Evolutionary conservation across 352 stramenopile species (phyloP).

Genomic region (Globisporangium recalcitrans): DNA sequence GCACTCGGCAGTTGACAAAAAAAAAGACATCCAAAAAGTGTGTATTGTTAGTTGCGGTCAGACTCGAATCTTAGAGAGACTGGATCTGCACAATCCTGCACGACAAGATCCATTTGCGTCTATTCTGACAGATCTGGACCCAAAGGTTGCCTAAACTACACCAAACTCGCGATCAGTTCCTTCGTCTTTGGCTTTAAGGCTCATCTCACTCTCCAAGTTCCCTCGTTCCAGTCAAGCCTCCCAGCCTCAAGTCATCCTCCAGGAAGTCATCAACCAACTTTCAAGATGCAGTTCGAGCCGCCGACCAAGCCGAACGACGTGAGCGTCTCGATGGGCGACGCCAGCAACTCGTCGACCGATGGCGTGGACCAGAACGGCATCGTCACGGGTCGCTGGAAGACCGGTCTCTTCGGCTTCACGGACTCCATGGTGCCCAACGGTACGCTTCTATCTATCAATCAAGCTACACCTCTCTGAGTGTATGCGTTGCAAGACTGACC

Average conservation of each 20-base stretch:
- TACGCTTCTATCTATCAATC: constrained; percentile 16
- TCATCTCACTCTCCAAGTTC: constrained; percentile 29
- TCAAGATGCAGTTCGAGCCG: constrained; percentile 51
- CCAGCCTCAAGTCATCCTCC: constrained; percentile 7
- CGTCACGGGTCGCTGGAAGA: constrained; percentile 73
- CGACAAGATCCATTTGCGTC: not conserved
- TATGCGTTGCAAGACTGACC: not conserved
- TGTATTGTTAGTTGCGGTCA: too few species aligned
- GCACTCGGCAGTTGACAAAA: not conserved
- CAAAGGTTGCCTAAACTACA: too few species aligned
- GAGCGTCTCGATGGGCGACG: constrained; percentile 30
- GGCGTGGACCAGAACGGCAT: constrained; percentile 67
- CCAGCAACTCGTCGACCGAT: constrained; percentile 19
- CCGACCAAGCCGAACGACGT: constrained; percentile 49
- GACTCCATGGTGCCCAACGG: constrained; percentile 68
- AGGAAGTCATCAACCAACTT: not conserved
- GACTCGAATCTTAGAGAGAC: too few species aligned
- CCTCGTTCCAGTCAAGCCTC: constrained; percentile 3
- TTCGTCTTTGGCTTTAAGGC: not conserved
- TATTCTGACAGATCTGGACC: not conserved
- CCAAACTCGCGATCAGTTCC: too few species aligned
- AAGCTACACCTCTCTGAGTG: not conserved
- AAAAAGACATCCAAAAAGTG: too few species aligned
- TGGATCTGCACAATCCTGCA: not conserved
- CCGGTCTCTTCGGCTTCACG: constrained; percentile 59